Conservation (phyloP, 2,329 filamentous ascomycete species). For the Didymella lethalis region DNA sequence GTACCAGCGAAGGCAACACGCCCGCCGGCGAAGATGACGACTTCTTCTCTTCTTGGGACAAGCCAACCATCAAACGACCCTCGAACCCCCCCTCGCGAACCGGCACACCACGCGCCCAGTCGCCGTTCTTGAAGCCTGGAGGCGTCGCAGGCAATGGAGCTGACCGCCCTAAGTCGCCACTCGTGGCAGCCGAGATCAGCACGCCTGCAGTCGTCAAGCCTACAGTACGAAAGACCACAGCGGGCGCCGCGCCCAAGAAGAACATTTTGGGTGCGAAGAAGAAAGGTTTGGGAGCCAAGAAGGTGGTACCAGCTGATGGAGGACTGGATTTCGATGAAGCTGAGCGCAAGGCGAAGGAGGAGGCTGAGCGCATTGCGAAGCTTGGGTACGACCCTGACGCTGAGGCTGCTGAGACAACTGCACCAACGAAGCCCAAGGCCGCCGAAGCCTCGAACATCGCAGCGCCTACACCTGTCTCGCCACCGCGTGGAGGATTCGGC, state of each 20-base stretch:
- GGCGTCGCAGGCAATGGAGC: constrained; percentile 66
- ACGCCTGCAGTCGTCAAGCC: constrained; percentile 69
- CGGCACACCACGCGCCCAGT: constrained; percentile 81
- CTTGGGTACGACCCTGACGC: constrained; percentile 94
- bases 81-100: constrained; percentile 93
- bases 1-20: constrained; percentile 70
- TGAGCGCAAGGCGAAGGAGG: constrained; percentile 95
- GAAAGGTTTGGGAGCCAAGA: constrained; percentile 68
- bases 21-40: constrained; percentile 89
- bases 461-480: constrained; percentile 79
- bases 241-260: constrained; percentile 74
- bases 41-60: constrained; percentile 99
- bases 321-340: constrained; percentile 91
- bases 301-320: constrained; percentile 74
- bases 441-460: constrained; percentile 67
- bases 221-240: constrained; percentile 77
- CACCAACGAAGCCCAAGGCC: constrained; percentile 51
- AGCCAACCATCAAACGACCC: constrained; percentile 94
- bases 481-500: constrained; percentile 68
- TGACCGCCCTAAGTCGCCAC: constrained; percentile 82
- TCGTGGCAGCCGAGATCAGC: constrained; percentile 61
- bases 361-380: constrained; percentile 94
- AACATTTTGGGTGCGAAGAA: constrained; percentile 84
- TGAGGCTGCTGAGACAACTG: constrained; percentile 61
- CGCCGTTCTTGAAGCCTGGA: constrained; percentile 84